These are phyloP conservation scores for Periconia sp. DNA, from an alignment of 2,329 filamentous ascomycete species.

Conservation along the genomic window DNA sequence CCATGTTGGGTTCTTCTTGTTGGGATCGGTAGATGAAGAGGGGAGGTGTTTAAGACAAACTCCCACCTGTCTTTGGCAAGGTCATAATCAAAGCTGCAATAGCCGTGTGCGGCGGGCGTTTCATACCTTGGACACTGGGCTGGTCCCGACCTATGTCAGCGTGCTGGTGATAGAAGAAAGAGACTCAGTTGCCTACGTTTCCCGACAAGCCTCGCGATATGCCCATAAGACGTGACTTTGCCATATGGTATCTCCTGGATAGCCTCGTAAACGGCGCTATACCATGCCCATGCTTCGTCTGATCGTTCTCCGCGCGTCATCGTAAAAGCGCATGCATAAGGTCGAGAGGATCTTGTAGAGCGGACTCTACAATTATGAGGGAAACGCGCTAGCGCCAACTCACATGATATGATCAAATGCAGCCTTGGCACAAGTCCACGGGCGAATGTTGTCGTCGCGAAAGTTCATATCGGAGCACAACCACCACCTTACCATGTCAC, in stretches of 20 bases:
- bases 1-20: conserved; percentile 58
- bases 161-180: conserved; percentile 16
- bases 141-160: conserved; percentile 35
- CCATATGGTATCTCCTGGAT: conserved; percentile 85
- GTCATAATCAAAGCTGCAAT: conserved; percentile 54
- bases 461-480: too few species aligned
- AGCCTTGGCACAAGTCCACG: neutral
- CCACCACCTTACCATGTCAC: conserved; percentile 56
- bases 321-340: conserved; percentile 6
- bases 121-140: conserved; percentile 56
- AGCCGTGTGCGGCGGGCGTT: conserved; percentile 11
- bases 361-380: neutral
- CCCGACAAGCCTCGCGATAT: conserved; percentile 75
- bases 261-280: conserved; percentile 78
- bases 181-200: conserved; percentile 63
- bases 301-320: conserved; percentile 67
- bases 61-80: conserved; percentile 74
- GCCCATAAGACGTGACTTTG: conserved; percentile 85
- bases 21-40: conserved; percentile 49
- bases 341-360: neutral
- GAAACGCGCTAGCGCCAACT: conserved; percentile 21
- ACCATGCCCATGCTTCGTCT: conserved; percentile 78
- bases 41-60: conserved; percentile 88
- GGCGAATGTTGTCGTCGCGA: conserved; percentile 1
- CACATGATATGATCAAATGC: conserved; percentile 27